Conservation (phyloP, 305 asterid species). For the Rubia tinctorum region DNA sequence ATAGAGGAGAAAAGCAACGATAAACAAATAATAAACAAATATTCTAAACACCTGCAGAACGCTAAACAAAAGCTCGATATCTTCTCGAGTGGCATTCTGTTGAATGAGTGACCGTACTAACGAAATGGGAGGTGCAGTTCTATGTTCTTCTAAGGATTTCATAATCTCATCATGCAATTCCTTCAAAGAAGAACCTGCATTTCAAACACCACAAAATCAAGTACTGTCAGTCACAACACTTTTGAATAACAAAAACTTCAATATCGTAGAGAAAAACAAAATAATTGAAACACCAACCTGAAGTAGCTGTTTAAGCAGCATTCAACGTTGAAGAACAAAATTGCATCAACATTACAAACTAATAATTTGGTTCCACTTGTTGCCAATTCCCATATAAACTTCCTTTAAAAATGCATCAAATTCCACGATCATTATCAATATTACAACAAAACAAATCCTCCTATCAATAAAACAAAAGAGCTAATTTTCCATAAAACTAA, state of each 20-base stretch:
- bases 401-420: slow-evolving; percentile 30
- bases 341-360: slow-evolving; percentile 30
- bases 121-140: slow-evolving; percentile 87
- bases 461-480: too few species aligned
- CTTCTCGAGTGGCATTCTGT: slow-evolving; percentile 61
- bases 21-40: too few species aligned
- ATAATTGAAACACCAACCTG: slow-evolving; percentile 43
- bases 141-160: slow-evolving; percentile 44
- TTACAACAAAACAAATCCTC: neutral
- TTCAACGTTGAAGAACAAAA: slow-evolving; percentile 45
- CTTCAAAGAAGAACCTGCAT: slow-evolving; percentile 66
- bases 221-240: too few species aligned
- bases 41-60: slow-evolving; percentile 66
- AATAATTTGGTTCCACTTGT: slow-evolving; percentile 17
- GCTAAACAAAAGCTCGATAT: slow-evolving; percentile 67
- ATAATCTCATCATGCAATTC: slow-evolving; percentile 65
- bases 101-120: slow-evolving; percentile 75
- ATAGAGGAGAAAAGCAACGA: too few species aligned
- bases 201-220: slow-evolving; percentile 23
- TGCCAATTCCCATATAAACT: slow-evolving; percentile 23
- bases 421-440: neutral
- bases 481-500: too few species aligned
- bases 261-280: neutral
- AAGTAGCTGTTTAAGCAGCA: slow-evolving; percentile 32
- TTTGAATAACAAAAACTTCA: slow-evolving; percentile 11